Evolutionary conservation across 768 basidiomycete genomes (phyloP).

Genomic region (Collybia mongolica): DNA sequence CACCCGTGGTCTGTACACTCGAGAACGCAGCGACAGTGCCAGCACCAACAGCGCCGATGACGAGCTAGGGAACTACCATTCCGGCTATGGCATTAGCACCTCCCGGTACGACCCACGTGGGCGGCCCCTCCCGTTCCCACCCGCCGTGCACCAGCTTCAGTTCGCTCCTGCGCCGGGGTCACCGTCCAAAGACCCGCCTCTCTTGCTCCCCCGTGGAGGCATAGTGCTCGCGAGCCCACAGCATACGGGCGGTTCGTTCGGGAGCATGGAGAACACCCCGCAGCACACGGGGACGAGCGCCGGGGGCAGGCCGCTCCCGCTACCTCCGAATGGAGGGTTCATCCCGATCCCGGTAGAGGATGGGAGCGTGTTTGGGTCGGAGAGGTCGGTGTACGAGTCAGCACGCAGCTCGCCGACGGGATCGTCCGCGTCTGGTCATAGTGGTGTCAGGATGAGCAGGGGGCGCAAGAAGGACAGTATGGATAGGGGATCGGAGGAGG

Average conservation of each 20-base stretch:
- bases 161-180: neutral
- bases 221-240: neutral
- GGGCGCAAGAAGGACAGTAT: neutral
- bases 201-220: too few species aligned
- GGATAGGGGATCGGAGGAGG: conserved; percentile 3
- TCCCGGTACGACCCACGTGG: neutral
- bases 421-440: neutral
- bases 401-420: neutral
- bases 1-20: neutral
- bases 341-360: conserved; percentile 5
- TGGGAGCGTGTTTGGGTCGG: too few species aligned
- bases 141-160: neutral
- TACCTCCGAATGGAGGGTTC: conserved; percentile 2
- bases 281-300: neutral
- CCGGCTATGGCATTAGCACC: neutral
- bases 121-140: conserved; percentile 7
- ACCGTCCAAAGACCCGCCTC: neutral
- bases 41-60: conserved; percentile 7
- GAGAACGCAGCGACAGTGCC: conserved; percentile 8
- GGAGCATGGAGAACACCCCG: too few species aligned
- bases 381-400: too few species aligned
- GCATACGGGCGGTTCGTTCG: neutral
- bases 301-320: neutral
- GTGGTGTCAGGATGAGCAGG: neutral
- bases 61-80: neutral